These are phyloP conservation scores for Pseudogymnoascus sp. DNA, from an alignment of 2,329 filamentous ascomycete genomes.

Conservation along the genomic window DNA sequence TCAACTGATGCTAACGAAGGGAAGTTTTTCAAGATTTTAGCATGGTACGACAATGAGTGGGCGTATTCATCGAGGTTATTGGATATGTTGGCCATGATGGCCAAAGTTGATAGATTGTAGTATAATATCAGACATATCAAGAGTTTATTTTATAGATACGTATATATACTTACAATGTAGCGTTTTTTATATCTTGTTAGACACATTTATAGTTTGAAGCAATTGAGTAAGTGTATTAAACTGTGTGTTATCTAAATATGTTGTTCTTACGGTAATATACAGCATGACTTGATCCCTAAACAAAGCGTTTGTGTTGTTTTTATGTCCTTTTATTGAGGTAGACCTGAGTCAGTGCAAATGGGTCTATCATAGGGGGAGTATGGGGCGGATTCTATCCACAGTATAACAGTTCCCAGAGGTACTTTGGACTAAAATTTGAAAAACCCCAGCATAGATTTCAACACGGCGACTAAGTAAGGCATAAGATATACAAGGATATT, in stretches of 20 bases:
- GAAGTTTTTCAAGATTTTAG: slow-evolving; percentile 14
- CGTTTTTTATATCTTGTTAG: background rate
- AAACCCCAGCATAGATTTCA: background rate
- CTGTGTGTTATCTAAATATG: background rate
- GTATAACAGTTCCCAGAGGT: background rate
- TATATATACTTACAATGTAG: background rate
- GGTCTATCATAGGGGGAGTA: no score
- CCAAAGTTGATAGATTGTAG: slow-evolving; percentile 12
- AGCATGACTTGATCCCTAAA: background rate
- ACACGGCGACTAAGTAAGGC: background rate
- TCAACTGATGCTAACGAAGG: background rate
- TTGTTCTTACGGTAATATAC: background rate
- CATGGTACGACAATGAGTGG: slow-evolving; percentile 15
- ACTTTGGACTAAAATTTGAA: background rate
- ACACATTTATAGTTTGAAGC: background rate
- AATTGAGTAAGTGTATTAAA: no score
- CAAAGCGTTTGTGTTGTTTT: no score
- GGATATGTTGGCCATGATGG: slow-evolving; percentile 15
- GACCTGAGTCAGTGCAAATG: no score
- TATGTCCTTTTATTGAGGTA: no score
- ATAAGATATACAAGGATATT: background rate
- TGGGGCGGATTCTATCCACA: background rate
- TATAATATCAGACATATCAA: background rate
- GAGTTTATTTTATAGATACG: background rate
- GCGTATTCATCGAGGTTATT: slow-evolving; percentile 12